Percentiles rank a stretch among this genome's conserved stretches.
These are phyloP conservation scores for Vigna radiata DNA, from an alignment of 306 rosid genomes.

Conservation along the genomic window DNA sequence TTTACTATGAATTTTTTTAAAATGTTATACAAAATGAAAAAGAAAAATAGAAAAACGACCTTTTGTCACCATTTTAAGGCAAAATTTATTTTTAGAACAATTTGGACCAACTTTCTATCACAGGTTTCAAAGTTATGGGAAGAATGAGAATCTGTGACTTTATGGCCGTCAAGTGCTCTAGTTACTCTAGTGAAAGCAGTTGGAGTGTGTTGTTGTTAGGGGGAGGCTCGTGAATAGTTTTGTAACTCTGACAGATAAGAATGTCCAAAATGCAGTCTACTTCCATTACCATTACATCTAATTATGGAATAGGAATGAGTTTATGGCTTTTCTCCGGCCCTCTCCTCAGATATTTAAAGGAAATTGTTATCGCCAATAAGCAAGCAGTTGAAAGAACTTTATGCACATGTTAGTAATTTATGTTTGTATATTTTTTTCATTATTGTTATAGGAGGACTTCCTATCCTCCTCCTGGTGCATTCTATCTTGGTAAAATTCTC, in stretches of 20 bases:
- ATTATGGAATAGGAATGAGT: background rate
- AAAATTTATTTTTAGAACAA: background rate
- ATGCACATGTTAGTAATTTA: background rate
- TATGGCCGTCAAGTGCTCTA: background rate
- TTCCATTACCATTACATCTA: background rate
- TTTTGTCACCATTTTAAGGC: background rate
- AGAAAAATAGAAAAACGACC: background rate
- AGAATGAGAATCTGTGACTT: background rate
- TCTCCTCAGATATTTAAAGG: background rate
- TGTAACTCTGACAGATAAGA: background rate
- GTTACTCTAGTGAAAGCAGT: background rate
- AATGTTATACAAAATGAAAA: background rate
- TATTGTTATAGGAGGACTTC: background rate
- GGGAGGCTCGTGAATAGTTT: background rate
- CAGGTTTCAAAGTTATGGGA: background rate
- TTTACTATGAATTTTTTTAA: background rate
- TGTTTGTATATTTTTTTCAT: background rate
- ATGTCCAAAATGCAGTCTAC: background rate
- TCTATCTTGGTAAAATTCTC: background rate
- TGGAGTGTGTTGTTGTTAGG: background rate
- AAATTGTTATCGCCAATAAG: background rate
- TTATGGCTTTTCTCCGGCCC: background rate
- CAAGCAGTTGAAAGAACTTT: conserved; percentile 18
- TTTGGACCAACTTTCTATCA: background rate
- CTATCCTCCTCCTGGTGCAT: conserved; percentile 20